Conservation (phyloP, 1,139 yeast species). For the Candida albicans region DNA sequence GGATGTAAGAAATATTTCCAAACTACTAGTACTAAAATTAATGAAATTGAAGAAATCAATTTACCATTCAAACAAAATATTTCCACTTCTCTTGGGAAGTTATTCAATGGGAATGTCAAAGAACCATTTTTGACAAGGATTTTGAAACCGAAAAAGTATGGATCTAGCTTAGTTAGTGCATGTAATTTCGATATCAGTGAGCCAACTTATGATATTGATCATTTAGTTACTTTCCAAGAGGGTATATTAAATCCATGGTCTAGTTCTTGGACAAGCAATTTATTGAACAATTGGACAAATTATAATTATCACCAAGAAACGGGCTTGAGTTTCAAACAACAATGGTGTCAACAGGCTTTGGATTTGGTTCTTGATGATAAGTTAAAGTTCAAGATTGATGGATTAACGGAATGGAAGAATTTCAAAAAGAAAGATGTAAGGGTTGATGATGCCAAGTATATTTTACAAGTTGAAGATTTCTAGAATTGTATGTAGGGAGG, state of each 20-base stretch:
- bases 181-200: constrained; percentile 32
- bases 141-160: constrained; percentile 37
- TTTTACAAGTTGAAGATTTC: constrained; percentile 41
- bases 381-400: constrained; percentile 34
- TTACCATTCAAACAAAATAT: constrained; percentile 32
- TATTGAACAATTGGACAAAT: constrained; percentile 32
- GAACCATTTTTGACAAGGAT: constrained; percentile 39
- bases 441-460: constrained; percentile 35
- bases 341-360: constrained; percentile 37
- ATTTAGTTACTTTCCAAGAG: constrained; percentile 24
- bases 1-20: constrained; percentile 44
- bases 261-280: constrained; percentile 31
- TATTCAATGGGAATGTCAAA: constrained; percentile 26
- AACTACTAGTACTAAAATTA: constrained; percentile 26
- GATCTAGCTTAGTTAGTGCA: constrained; percentile 37
- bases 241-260: constrained; percentile 34
- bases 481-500: constrained; percentile 15
- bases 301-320: constrained; percentile 42
- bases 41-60: constrained; percentile 30
- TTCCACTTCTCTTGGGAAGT: constrained; percentile 20
- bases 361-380: constrained; percentile 26
- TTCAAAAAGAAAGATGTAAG: constrained; percentile 28
- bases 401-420: constrained; percentile 39
- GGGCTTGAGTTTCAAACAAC: constrained; percentile 24
- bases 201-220: constrained; percentile 39